phyloP scores from a whole-genome alignment of 352 stramenopile genomes.

The Thalassiosira sp. region DNA sequence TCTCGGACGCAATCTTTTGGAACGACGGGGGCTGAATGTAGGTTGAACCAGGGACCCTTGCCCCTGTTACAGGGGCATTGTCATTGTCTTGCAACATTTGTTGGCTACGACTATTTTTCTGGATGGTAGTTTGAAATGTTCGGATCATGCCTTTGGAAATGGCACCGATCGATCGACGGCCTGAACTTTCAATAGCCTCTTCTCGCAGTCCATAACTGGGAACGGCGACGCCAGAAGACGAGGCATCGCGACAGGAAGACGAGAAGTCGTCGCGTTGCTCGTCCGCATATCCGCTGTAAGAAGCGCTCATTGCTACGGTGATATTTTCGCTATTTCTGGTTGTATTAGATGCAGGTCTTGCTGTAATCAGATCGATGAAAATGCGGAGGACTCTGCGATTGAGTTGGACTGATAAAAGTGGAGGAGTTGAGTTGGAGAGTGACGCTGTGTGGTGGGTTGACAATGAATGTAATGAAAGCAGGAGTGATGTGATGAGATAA shows the following conservation, averaged over 20 bases:
- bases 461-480: no score
- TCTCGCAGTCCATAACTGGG: not conserved
- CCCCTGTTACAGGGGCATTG: no score
- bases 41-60: not conserved
- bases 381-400: no score
- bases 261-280: constrained; percentile 5
- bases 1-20: constrained; percentile 25
- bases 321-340: no score
- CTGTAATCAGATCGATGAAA: no score
- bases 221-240: not conserved
- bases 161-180: constrained; percentile 5
- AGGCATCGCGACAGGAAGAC: not conserved
- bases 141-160: constrained; percentile 18
- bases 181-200: not conserved
- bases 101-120: constrained; percentile 3
- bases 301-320: not conserved
- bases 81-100: constrained; percentile 13
- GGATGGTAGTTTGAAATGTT: constrained; percentile 20
- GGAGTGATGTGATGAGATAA: no score
- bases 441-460: no score
- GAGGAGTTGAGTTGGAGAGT: no score
- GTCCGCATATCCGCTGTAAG: not conserved
- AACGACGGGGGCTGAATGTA: constrained; percentile 11
- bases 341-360: no score
- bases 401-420: no score